Conservation (phyloP, 2,329 filamentous ascomycete genomes). For the Alternaria rosae region DNA sequence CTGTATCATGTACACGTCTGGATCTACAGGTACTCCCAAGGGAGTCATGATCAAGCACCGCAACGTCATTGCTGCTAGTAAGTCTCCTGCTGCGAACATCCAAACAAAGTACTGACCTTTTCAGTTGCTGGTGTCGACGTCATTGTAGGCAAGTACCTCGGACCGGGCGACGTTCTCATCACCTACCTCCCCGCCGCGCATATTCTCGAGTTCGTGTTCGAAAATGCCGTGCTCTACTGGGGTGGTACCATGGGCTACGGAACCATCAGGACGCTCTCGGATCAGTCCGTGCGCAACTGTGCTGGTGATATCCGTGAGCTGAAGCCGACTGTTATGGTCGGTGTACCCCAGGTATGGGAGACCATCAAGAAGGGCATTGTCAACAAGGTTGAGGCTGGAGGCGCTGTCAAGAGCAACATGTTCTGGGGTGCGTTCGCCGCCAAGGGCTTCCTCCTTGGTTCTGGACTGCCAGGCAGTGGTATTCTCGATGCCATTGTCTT, state of each 20-base stretch:
- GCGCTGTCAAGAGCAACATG: constrained; percentile 73
- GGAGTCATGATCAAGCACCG: constrained; percentile 84
- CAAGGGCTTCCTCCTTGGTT: constrained; percentile 67
- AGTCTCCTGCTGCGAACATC: constrained; percentile 40
- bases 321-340: constrained; percentile 86
- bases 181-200: constrained; percentile 95
- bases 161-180: constrained; percentile 78
- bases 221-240: constrained; percentile 88
- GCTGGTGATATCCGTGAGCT: constrained; percentile 94
- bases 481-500: constrained; percentile 86
- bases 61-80: constrained; percentile 79
- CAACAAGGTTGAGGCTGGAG: constrained; percentile 75
- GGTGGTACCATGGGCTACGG: constrained; percentile 94
- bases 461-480: constrained; percentile 69
- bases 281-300: constrained; percentile 86
- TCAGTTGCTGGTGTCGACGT: constrained; percentile 77
- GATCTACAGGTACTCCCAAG: constrained; percentile 88
- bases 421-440: constrained; percentile 75
- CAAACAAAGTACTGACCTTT: constrained; percentile 17
- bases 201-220: constrained; percentile 95
- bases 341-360: constrained; percentile 97
- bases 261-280: constrained; percentile 86
- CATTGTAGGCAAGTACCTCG: constrained; percentile 79
- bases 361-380: constrained; percentile 95
- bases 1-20: constrained; percentile 85